Evolutionary conservation across 176 grass and related monocot species (phyloP), one percentile per base, ranked within the genome.

Genomic region (Typha latifolia): DNA sequence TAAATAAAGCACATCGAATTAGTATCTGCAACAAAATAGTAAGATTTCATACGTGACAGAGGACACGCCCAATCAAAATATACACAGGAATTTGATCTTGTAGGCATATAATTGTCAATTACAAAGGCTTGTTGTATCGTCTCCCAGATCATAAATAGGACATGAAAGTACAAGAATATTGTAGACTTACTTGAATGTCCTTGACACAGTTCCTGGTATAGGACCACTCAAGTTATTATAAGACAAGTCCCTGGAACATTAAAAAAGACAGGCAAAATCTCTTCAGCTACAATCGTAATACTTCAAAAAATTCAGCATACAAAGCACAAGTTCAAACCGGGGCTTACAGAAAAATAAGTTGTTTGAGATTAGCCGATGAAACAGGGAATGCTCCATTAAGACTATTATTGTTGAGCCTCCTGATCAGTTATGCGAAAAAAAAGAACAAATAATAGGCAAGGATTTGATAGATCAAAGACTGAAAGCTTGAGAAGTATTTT

Each of bases 361-460:
- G 59, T 14, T 81, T 86, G 29, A 87, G 72, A 78, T 78, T 87
- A 51, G 81, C 63, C 27, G 82, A 84, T 65, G 79, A 78, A 9
- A 76, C 67, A 53, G 94, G 89, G 75, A 93, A 87, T 82, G 82
- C 77, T 72, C 94, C 94, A 16, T 82, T 84, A 66, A 93, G 72
- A 32, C 72, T 87, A 69, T 99, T 99, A 64, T 90, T 99, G 74
- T 91, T 99, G 24, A 99, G 94, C 76, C 72, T 86, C 83, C 86
- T 99, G 84, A 68, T 34, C 48, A 79, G 48, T 43, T 10, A 43
- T 81, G 53, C 68, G 34, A 55, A 85, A 53, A 18, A 70, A 23
- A 78, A 64, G 48, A 19, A 64, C 49, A 77, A 59, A 63, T 63
- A 51, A 62, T 14, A 48, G 7, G 62, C 19, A 49, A 47, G 12